Percentiles rank a stretch among this genome's conserved stretches.
phyloP scores from a whole-genome alignment of 2,329 filamentous ascomycete species.

The Colletotrichum spinosum region DNA sequence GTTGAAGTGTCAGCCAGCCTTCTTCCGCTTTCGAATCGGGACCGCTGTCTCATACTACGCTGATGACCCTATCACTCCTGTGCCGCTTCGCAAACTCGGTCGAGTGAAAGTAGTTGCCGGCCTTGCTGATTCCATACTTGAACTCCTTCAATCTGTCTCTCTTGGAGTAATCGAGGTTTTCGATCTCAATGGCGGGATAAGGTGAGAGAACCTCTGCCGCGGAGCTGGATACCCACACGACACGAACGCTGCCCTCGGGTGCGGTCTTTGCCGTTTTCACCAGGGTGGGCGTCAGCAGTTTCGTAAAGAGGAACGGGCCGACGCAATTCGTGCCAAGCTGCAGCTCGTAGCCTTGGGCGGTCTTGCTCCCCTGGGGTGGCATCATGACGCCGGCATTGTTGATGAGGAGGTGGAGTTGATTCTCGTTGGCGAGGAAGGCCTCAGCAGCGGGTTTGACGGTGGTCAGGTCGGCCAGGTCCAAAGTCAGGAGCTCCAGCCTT shows the following conservation, averaged over 20 bases:
- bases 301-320: slow-evolving; percentile 52
- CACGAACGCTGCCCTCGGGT: slow-evolving; percentile 45
- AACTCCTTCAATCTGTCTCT: slow-evolving; percentile 39
- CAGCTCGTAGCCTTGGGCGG: slow-evolving; percentile 55
- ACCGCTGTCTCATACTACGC: slow-evolving; percentile 27
- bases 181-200: slow-evolving; percentile 41
- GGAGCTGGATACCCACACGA: slow-evolving; percentile 49
- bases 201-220: slow-evolving; percentile 42
- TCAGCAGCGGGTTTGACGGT: slow-evolving; percentile 48
- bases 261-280: slow-evolving; percentile 45
- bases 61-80: slow-evolving; percentile 40
- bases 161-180: slow-evolving; percentile 45
- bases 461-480: slow-evolving; percentile 57
- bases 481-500: slow-evolving; percentile 54
- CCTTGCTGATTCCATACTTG: slow-evolving; percentile 48
- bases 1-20: background rate
- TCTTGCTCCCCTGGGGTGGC: slow-evolving; percentile 53
- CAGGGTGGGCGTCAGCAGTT: slow-evolving; percentile 51
- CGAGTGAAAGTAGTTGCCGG: slow-evolving; percentile 47
- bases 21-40: background rate
- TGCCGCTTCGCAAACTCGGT: slow-evolving; percentile 46
- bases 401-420: slow-evolving; percentile 53
- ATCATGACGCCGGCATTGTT: slow-evolving; percentile 60
- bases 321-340: slow-evolving; percentile 55
- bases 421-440: slow-evolving; percentile 45